Evolutionary conservation across 305 asterid genomes (phyloP).

Genomic region (Coffea humblotiana): DNA sequence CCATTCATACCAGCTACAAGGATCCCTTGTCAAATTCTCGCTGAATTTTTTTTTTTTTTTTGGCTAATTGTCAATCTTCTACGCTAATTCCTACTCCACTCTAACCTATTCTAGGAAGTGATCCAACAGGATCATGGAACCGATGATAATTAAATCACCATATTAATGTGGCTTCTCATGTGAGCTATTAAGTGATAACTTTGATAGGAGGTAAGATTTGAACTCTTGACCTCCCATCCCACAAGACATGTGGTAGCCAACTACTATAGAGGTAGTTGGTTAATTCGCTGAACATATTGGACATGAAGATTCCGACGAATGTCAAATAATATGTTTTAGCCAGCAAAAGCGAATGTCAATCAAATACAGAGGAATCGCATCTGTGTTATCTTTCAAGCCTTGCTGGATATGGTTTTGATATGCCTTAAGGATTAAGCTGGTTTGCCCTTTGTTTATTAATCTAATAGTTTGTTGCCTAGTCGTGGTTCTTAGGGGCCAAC

Average conservation of each 20-base stretch:
- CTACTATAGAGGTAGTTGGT: no score
- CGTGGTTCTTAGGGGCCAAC: slow-evolving; percentile 23
- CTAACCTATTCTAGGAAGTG: no score
- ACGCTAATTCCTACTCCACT: no score
- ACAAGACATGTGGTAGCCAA: no score
- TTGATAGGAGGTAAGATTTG: no score
- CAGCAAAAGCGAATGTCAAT: neutral
- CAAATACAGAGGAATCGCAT: slow-evolving; percentile 13
- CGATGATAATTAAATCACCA: no score
- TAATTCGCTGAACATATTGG: neutral
- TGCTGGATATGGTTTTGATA: slow-evolving; percentile 18
- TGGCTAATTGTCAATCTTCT: no score
- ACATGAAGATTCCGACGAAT: neutral
- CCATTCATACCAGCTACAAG: neutral
- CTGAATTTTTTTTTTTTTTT: no score
- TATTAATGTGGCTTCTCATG: no score
- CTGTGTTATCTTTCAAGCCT: neutral
- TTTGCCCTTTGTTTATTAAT: slow-evolving; percentile 19
- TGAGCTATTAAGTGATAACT: no score
- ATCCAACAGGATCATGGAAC: no score
- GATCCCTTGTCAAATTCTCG: neutral
- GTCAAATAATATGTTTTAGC: neutral
- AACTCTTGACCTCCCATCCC: no score
- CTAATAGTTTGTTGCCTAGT: slow-evolving; percentile 16
- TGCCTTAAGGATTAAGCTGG: slow-evolving; percentile 30